These are phyloP conservation scores for Pezicula neosporulosa DNA, from an alignment of 2,329 filamentous ascomycete species.

Conservation along the genomic window DNA sequence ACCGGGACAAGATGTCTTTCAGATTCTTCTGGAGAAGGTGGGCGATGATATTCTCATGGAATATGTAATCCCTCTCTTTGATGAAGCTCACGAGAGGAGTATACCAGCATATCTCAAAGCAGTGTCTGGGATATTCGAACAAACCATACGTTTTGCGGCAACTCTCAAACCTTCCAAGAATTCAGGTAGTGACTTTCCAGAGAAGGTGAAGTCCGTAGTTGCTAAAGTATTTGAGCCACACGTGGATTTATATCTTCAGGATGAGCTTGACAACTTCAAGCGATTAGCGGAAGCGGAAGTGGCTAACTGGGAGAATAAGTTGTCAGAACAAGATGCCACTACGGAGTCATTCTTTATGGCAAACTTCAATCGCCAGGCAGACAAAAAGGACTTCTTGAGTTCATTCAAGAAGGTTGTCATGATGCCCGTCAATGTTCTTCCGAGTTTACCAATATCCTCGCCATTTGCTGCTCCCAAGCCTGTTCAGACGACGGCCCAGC, in stretches of 20 bases:
- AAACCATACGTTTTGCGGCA: conserved; percentile 73
- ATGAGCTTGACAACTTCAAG: conserved; percentile 85
- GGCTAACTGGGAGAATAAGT: conserved; percentile 82
- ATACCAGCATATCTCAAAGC: conserved; percentile 79
- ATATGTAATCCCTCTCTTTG: conserved; percentile 80
- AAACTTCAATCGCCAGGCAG: conserved; percentile 88
- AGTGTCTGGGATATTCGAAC: conserved; percentile 83
- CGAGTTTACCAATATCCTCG: conserved; percentile 60
- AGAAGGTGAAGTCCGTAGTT: conserved; percentile 65
- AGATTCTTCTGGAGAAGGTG: conserved; percentile 76
- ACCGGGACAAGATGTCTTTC: conserved; percentile 67
- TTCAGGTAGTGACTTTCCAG: conserved; percentile 55
- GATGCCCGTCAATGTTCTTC: conserved; percentile 93
- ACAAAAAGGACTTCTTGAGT: conserved; percentile 92
- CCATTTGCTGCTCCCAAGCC: conserved; percentile 46
- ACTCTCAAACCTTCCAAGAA: conserved; percentile 65
- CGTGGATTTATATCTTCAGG: conserved; percentile 87
- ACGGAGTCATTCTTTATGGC: conserved; percentile 95
- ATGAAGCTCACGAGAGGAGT: conserved; percentile 77
- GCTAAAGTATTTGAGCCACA: conserved; percentile 83
- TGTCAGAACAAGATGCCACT: conserved; percentile 85
- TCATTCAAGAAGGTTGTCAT: conserved; percentile 99
- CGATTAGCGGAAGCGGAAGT: conserved; percentile 75
- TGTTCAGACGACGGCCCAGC: conserved; percentile 22
- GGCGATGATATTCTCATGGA: conserved; percentile 80